Evolutionary conservation across 805 yeast genomes (phyloP).

Genomic region (Yarrowia sp.): DNA sequence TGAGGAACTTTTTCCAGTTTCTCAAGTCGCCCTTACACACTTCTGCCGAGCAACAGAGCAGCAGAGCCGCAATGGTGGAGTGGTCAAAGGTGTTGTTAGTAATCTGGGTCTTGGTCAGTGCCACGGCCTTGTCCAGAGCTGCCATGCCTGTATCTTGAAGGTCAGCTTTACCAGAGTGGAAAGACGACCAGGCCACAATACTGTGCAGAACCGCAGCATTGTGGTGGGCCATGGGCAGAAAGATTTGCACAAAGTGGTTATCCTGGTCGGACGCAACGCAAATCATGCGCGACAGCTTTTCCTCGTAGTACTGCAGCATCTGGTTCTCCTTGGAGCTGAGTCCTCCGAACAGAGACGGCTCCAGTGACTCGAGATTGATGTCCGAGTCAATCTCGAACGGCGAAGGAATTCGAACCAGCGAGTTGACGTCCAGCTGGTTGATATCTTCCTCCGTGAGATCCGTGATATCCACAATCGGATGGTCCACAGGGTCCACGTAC

Average conservation of each 20-base stretch:
- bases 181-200: conserved; percentile 56
- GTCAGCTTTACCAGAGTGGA: conserved; percentile 36
- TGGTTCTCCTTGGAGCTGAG: conserved; percentile 22
- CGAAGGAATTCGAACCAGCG: conserved; percentile 11
- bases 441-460: conserved; percentile 11
- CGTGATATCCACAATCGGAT: conserved; percentile 5
- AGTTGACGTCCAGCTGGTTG: conserved; percentile 8
- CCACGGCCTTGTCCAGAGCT: conserved; percentile 33
- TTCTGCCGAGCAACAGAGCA: conserved; percentile 74
- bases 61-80: conserved; percentile 57
- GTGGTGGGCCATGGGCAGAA: conserved; percentile 50
- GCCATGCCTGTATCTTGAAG: conserved; percentile 35
- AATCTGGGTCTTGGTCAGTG: conserved; percentile 28
- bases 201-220: conserved; percentile 50
- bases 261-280: conserved; percentile 48
- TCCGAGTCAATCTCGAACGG: conserved; percentile 7
- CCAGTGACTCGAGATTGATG: background rate
- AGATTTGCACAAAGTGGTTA: conserved; percentile 52
- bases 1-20: conserved; percentile 66
- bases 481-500: background rate
- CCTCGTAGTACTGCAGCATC: conserved; percentile 34
- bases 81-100: conserved; percentile 28
- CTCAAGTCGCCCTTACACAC: conserved; percentile 78
- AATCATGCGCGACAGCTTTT: conserved; percentile 42
- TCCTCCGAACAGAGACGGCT: background rate